These are phyloP conservation scores for Colletotrichum sp. DNA, from an alignment of 2,329 filamentous ascomycete species.

Conservation along the genomic window DNA sequence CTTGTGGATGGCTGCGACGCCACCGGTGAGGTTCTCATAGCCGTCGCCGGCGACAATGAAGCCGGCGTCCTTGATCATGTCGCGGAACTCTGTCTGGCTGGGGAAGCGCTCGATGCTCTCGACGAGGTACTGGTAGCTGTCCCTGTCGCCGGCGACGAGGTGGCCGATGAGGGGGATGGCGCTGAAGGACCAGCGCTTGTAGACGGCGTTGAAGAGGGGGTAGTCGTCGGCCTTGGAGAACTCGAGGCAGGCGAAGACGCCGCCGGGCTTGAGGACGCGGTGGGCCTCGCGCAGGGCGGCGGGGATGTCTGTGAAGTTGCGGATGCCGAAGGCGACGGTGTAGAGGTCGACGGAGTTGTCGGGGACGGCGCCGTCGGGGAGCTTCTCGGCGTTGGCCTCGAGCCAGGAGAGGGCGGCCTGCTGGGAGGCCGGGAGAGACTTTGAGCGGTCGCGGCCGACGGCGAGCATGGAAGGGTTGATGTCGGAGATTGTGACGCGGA, in stretches of 20 bases:
- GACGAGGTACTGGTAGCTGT: conserved; percentile 97
- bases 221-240: conserved; percentile 85
- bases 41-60: conserved; percentile 83
- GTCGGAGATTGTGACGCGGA: conserved; percentile 89
- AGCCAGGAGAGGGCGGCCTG: conserved; percentile 74
- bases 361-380: conserved; percentile 64
- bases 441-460: conserved; percentile 82
- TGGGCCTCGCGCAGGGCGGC: conserved; percentile 82
- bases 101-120: conserved; percentile 97
- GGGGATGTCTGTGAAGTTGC: conserved; percentile 95
- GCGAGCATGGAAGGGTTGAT: conserved; percentile 96
- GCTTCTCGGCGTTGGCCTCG: conserved; percentile 86
- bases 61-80: conserved; percentile 83
- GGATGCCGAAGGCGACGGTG: conserved; percentile 96
- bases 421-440: conserved; percentile 58
- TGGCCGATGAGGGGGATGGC: conserved; percentile 96
- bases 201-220: conserved; percentile 79
- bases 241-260: conserved; percentile 95
- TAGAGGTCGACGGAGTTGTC: conserved; percentile 86
- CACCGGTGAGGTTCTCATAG: conserved; percentile 90
- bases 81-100: conserved; percentile 80
- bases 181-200: conserved; percentile 95
- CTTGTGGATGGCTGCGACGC: conserved; percentile 95
- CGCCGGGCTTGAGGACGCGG: conserved; percentile 90
- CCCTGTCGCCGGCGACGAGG: conserved; percentile 89